phyloP scores from a whole-genome alignment of 495 filamentous ascomycete genomes.

The Aspergillus haitiensis region DNA sequence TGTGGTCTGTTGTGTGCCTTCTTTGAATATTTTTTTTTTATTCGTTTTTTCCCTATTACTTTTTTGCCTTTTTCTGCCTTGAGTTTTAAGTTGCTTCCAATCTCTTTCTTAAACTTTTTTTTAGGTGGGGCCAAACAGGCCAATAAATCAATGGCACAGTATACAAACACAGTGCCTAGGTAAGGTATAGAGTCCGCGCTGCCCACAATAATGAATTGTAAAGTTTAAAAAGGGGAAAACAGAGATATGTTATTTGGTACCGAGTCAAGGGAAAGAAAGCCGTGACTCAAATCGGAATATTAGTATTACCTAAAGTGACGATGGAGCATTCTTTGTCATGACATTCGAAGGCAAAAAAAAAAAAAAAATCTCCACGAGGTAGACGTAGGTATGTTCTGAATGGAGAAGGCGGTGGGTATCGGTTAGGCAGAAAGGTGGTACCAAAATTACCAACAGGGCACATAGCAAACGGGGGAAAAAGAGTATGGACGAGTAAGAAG shows the following conservation, averaged over 20 bases:
- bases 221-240: background rate
- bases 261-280: background rate
- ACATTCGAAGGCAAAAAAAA: conserved; percentile 3
- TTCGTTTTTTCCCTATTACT: background rate
- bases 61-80: conserved; percentile 2
- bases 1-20: background rate
- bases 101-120: background rate
- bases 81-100: no score
- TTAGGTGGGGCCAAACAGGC: background rate
- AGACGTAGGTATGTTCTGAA: conserved; percentile 11
- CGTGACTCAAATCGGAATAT: background rate
- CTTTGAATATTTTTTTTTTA: background rate
- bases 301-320: no score
- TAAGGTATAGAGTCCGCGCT: no score
- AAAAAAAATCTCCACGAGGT: conserved; percentile 8
- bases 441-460: conserved; percentile 27
- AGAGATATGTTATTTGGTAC: background rate
- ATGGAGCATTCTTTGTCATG: background rate
- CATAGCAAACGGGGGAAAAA: conserved; percentile 15
- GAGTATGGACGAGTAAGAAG: conserved; percentile 19
- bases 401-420: conserved; percentile 24
- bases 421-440: conserved; percentile 26
- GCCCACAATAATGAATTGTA: background rate
- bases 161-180: no score
- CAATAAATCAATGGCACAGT: background rate